Base-by-base conservation (phyloP, 139 green algal species). In the Zygnema cylindricum region DNA sequence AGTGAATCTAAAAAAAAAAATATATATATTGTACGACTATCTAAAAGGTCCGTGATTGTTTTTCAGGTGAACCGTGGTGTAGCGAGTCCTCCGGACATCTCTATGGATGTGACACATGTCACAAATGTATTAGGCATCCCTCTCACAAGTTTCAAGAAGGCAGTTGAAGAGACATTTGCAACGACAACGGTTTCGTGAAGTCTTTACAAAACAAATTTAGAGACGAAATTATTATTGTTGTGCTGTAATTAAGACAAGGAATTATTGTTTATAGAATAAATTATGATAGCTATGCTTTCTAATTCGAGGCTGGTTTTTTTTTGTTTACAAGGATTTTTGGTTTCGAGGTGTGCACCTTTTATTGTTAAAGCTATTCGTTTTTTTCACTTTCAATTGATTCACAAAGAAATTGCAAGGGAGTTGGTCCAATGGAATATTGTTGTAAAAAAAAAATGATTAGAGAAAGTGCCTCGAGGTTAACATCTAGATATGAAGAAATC, bases 81-180 rank as follows among this genome's bases (percentile, higher is more conserved):
- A 32, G 55, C 38, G 16, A 92, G 76, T 63, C 93, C 93, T 0
- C 30, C 78, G 0, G 94, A 96, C 93, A 96, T 96, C 57, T 93
- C 87, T 3, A 96, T 96, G 94, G 93, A 95, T 69, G 63, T 40
- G 35, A 42, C n/a, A 0, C 42, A 35, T 38, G 40, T 83, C 69
- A 35, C 39, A 36, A 43, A 2, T 2, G 38, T 30, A 32, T 76
- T 88, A 32, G 69, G 16, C 33, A 23, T 88, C 35, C 2, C 63
- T 33, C 63, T 88, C 38, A 88, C 83, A 33, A 23, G 35, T 2
- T 88, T 88, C 69, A 35, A 84, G 69, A 42, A 77, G 25, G 83
- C 83, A 33, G 69, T 88, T 1, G 7, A 16, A 2, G 38, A 78
- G 38, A 85, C 78, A 0, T 85, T 85, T 79, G 71, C 11, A n/a